Evolutionary conservation across 2,329 filamentous ascomycete species (phyloP), one percentile per base, ranked within the genome.

Genomic region (Ilyonectria mors-panacis): DNA sequence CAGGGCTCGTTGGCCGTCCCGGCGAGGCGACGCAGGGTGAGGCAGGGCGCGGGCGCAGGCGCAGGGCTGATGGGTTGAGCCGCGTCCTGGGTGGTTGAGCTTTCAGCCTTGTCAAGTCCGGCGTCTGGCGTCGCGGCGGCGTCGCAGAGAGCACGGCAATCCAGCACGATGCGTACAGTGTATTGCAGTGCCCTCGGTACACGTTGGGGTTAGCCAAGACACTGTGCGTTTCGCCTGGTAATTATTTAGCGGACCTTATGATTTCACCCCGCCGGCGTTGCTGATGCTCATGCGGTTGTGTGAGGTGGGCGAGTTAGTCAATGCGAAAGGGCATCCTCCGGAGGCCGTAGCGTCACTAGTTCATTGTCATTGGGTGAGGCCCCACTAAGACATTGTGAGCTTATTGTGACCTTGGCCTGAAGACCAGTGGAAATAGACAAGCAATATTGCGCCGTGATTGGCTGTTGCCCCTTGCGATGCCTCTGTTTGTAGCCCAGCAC

Each of bases 311-410:
- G 15, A 57, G 26, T 51, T 26, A 39, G 47, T 47, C 30, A 44
- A 64, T 59, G 39, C 62, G 59, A 64, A 45, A 64, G 48, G 17
- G 33, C 50, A 51, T 58, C 47, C 56, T 59, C 26, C 47, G 35
- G 28, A 53, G 57, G 54, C 45, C 26, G 30, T 35, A 28, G 23
- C 35, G 57, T 59, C 62, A 65, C 62, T 48, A 6, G 42, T 15
- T 30, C 3, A 15, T 13, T 2, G 17, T 39, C 33, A 65, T 59
- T 65, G 63, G 57, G 35, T 4, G 35, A 35, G 21, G 37, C 59
- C 47, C 59, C 64, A 44, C 59, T 39, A 39, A 37, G 21, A 28
- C 33, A 28, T n/a, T 35, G n/a, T 42, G 59, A 63, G 59, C 59
- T 63, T 59, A 50, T 48, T 67, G 28, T 53, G 21, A 55, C 50